These are phyloP conservation scores for Lasiodiplodia gonubiensis DNA, from an alignment of 2,329 filamentous ascomycete species.

Conservation along the genomic window DNA sequence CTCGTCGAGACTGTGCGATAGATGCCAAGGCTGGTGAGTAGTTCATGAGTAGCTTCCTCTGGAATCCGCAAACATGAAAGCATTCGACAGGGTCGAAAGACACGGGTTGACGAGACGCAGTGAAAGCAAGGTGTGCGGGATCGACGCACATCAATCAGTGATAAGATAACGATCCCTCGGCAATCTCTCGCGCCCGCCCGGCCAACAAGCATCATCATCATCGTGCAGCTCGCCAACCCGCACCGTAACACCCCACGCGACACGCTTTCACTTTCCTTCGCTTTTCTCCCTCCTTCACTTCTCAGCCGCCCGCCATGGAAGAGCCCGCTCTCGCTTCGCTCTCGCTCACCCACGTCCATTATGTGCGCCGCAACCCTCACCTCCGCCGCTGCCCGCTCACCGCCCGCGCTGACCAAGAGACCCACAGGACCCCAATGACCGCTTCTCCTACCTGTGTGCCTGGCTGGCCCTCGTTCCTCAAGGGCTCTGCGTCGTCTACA, in stretches of 20 bases:
- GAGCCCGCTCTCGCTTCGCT: constrained; percentile 77
- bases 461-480: constrained; percentile 95
- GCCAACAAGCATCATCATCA: constrained; percentile 5
- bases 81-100: too few relatives aligned
- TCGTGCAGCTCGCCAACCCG: constrained; percentile 2
- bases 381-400: constrained; percentile 1
- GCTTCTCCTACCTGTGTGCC: constrained; percentile 83
- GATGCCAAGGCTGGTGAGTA: too few relatives aligned
- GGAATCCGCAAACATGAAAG: too few relatives aligned
- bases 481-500: constrained; percentile 87
- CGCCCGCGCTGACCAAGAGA: constrained; percentile 31
- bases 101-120: background rate
- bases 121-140: background rate
- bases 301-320: constrained; percentile 46
- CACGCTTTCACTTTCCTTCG: background rate
- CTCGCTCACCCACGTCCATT: constrained; percentile 94
- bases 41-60: too few relatives aligned
- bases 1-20: too few relatives aligned
- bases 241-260: background rate
- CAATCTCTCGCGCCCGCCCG: constrained; percentile 5
- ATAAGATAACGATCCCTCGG: constrained; percentile 5
- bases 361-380: constrained; percentile 65
- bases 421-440: constrained; percentile 81
- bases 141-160: constrained; percentile 2
- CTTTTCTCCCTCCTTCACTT: background rate